phyloP scores from a whole-genome alignment of 2,329 filamentous ascomycete species.

The Calonectria hawksworthii region DNA sequence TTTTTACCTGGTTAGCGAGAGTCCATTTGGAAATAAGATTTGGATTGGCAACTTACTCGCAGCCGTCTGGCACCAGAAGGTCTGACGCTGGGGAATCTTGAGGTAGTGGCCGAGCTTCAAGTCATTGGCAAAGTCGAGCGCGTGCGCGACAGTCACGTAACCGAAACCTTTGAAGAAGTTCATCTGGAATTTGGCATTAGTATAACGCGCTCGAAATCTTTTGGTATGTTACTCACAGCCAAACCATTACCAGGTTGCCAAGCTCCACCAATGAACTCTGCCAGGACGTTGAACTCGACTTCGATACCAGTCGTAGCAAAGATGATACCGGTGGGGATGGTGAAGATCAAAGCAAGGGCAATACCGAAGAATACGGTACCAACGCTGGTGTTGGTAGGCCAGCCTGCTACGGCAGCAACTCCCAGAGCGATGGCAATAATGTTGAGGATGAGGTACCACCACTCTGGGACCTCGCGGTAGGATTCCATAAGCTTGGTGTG shows the following conservation, averaged over 20 bases:
- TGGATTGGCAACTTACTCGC: slow-evolving; percentile 13
- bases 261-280: slow-evolving; percentile 62
- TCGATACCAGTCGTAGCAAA: slow-evolving; percentile 59
- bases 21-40: too few species aligned
- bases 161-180: slow-evolving; percentile 62
- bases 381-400: slow-evolving; percentile 58
- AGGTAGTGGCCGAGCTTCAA: slow-evolving; percentile 59
- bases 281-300: slow-evolving; percentile 60
- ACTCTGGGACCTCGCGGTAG: slow-evolving; percentile 63
- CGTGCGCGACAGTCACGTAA: slow-evolving; percentile 52
- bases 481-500: slow-evolving; percentile 59
- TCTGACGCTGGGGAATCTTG: slow-evolving; percentile 57
- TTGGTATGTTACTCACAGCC: slow-evolving; percentile 33
- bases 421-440: slow-evolving; percentile 51
- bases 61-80: slow-evolving; percentile 53
- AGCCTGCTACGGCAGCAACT: slow-evolving; percentile 52
- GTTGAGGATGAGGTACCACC: slow-evolving; percentile 55
- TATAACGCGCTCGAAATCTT: background rate
- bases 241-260: slow-evolving; percentile 59
- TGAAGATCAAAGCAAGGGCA: slow-evolving; percentile 57
- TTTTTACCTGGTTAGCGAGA: background rate
- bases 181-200: slow-evolving; percentile 42
- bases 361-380: slow-evolving; percentile 61
- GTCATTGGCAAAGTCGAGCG: slow-evolving; percentile 53
- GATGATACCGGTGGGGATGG: slow-evolving; percentile 61